Evolutionary conservation across 148 eudicot species (phyloP).

Genomic region (Simmondsia chinensis): DNA sequence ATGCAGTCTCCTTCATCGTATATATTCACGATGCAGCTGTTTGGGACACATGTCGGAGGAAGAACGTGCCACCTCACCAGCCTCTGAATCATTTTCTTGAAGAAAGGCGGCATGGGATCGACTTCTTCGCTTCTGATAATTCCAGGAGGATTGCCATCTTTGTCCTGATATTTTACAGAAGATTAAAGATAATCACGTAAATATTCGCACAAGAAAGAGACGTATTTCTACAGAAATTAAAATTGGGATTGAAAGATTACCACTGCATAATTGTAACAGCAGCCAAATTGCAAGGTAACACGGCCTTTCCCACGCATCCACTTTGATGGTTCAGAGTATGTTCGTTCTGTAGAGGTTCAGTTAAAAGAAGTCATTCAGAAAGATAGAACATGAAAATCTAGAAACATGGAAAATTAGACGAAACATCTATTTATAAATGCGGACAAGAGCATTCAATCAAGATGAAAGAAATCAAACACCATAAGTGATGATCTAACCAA

Average conservation of each 20-base stretch:
- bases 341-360: constrained; percentile 25
- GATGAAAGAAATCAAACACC: no score
- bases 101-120: constrained; percentile 51
- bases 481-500: no score
- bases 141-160: constrained; percentile 55
- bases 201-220: neutral
- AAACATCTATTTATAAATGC: no score
- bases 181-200: neutral
- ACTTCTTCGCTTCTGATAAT: constrained; percentile 54
- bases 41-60: constrained; percentile 46
- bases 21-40: constrained; percentile 61
- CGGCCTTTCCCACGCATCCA: constrained; percentile 74
- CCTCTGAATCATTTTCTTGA: constrained; percentile 43
- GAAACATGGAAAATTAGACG: no score
- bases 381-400: no score
- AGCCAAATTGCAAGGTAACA: constrained; percentile 57
- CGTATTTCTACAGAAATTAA: neutral
- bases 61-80: constrained; percentile 56
- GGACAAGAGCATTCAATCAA: neutral
- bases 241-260: constrained; percentile 11
- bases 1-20: constrained; percentile 58
- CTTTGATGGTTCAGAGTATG: constrained; percentile 49
- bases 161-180: constrained; percentile 29
- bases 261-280: constrained; percentile 61
- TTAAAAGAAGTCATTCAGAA: neutral